Percentiles rank a stretch among this genome's conserved stretches.
These are phyloP conservation scores for Nitzschia palea DNA, from an alignment of 108 stramenopile genomes.

Conservation along the genomic window DNA sequence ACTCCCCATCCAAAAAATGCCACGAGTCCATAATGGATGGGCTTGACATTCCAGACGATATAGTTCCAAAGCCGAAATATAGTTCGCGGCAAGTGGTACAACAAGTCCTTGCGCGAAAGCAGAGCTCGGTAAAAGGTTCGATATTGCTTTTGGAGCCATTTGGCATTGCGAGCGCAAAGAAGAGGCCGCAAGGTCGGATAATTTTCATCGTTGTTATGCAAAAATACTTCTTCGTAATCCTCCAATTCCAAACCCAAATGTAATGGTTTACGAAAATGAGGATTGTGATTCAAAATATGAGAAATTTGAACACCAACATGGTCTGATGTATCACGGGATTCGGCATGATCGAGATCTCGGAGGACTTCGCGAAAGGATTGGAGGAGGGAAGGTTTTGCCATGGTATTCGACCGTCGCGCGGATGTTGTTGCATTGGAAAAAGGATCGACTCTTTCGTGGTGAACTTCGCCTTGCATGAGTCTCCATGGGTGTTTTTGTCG, in stretches of 20 bases:
- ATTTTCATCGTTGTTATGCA: background rate
- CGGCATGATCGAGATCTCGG: slow-evolving; percentile 1
- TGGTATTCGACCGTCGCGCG: background rate
- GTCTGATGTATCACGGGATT: background rate
- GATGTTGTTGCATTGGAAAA: background rate
- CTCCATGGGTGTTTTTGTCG: no score
- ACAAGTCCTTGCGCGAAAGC: background rate
- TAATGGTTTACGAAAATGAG: background rate
- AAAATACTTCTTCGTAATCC: background rate
- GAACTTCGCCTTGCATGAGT: no score
- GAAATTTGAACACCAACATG: background rate
- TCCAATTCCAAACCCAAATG: background rate
- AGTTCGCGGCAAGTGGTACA: background rate
- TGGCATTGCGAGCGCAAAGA: slow-evolving; percentile 4
- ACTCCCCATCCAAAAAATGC: background rate
- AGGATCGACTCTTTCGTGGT: no score
- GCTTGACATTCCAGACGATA: slow-evolving; percentile 12
- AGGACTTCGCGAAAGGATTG: slow-evolving; percentile 10
- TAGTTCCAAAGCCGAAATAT: slow-evolving; percentile 1
- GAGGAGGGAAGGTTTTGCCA: slow-evolving; percentile 1
- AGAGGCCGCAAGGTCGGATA: slow-evolving; percentile 16
- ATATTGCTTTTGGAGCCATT: slow-evolving; percentile 7
- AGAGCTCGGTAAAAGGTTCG: background rate
- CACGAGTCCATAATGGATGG: background rate
- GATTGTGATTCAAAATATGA: background rate